Evolutionary conservation across 1,284 basidiomycete genomes (phyloP).

Genomic region (Malassezia obtusa): DNA sequence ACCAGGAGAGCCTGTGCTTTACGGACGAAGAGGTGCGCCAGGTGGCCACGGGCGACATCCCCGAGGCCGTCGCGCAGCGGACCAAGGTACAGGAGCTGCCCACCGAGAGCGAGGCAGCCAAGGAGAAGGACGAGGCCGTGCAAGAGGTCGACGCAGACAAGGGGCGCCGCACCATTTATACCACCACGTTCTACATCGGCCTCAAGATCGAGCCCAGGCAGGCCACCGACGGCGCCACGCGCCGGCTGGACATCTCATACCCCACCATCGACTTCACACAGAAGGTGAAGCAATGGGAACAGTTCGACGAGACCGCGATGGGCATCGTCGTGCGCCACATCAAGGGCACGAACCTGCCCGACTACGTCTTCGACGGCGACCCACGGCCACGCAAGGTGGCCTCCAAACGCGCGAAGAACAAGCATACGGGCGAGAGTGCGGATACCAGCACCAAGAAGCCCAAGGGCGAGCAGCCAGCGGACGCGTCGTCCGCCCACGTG

Average conservation of each 20-base stretch:
- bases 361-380: conserved; percentile 68
- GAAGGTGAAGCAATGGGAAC: conserved; percentile 89
- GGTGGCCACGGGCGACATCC: conserved; percentile 38
- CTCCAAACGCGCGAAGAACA: conserved; percentile 60
- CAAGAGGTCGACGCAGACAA: conserved; percentile 41
- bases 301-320: conserved; percentile 85
- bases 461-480: background rate
- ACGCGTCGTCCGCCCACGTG: no score
- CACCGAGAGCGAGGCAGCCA: conserved; percentile 28
- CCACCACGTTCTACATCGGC: conserved; percentile 94
- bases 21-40: conserved; percentile 58
- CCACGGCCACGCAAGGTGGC: conserved; percentile 64
- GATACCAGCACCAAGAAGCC: conserved; percentile 5
- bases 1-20: conserved; percentile 72
- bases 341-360: conserved; percentile 71
- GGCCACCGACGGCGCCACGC: conserved; percentile 54
- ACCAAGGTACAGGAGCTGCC: conserved; percentile 36
- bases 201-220: conserved; percentile 82
- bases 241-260: conserved; percentile 88
- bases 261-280: conserved; percentile 94
- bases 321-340: conserved; percentile 88
- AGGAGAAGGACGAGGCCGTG: conserved; percentile 24
- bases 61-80: conserved; percentile 37
- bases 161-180: conserved; percentile 65
- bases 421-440: background rate